phyloP scores from a whole-genome alignment of 2,329 filamentous ascomycete genomes.

The Colletotrichum simmondsii region DNA sequence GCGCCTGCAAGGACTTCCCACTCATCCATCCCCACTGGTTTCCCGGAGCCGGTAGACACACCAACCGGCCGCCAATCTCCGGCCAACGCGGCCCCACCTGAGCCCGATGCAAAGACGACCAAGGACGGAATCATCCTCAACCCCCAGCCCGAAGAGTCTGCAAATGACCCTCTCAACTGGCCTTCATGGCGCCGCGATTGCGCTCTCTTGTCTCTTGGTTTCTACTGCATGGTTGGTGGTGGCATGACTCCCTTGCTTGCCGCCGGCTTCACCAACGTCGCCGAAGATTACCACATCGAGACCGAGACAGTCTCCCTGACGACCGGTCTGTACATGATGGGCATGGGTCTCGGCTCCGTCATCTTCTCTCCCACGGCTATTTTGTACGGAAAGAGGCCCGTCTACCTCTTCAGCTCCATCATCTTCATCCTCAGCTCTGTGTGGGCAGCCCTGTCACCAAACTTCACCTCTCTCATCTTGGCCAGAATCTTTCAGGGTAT shows the following conservation, averaged over 20 bases:
- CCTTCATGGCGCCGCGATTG: constrained; percentile 81
- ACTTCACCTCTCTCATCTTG: constrained; percentile 80
- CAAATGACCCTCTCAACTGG: constrained; percentile 96
- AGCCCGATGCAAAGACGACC: constrained; percentile 75
- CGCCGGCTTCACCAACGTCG: constrained; percentile 87
- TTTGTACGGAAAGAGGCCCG: constrained; percentile 87
- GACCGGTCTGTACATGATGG: constrained; percentile 94
- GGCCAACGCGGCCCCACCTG: constrained; percentile 22
- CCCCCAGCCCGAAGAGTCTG: constrained; percentile 90
- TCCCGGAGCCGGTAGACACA: constrained; percentile 38
- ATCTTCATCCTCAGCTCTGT: constrained; percentile 81
- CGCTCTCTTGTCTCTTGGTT: constrained; percentile 83
- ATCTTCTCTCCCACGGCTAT: constrained; percentile 92
- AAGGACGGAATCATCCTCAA: constrained; percentile 88
- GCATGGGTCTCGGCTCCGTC: constrained; percentile 85
- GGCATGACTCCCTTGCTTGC: constrained; percentile 92
- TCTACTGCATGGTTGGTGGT: constrained; percentile 93
- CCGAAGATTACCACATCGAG: constrained; percentile 70
- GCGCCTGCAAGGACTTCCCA: constrained; percentile 67
- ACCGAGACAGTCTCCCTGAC: constrained; percentile 84
- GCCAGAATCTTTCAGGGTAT: constrained; percentile 90
- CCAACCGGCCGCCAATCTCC: constrained; percentile 26
- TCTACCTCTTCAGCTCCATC: constrained; percentile 82
- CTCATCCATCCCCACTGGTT: constrained; percentile 64
- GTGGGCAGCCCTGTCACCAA: constrained; percentile 89